These are phyloP conservation scores for Bolboschoenoplectus hybrid DNA, from an alignment of 202 grass and related monocot species.

Conservation along the genomic window DNA sequence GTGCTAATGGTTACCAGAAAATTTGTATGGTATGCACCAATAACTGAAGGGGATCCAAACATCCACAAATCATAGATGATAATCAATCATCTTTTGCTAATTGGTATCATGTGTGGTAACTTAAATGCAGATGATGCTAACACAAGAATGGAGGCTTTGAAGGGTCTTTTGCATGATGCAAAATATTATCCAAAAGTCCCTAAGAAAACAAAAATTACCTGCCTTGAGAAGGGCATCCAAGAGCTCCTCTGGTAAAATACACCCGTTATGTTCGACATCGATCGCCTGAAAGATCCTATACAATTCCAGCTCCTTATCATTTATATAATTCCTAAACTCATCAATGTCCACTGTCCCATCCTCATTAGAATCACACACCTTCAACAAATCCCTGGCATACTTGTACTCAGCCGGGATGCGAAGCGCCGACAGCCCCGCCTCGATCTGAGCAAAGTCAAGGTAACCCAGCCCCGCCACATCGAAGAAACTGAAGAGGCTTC, in stretches of 20 bases:
- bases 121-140: not conserved
- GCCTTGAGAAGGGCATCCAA: slow-evolving; percentile 85
- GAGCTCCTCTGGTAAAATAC: slow-evolving; percentile 87
- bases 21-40: not conserved
- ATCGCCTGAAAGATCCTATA: slow-evolving; percentile 92
- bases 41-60: not conserved
- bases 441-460: slow-evolving; percentile 75
- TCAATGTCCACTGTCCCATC: slow-evolving; percentile 76
- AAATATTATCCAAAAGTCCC: not conserved
- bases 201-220: slow-evolving; percentile 53
- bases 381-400: slow-evolving; percentile 76
- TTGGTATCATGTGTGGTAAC: not conserved
- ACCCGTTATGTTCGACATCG: slow-evolving; percentile 91
- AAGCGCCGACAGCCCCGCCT: slow-evolving; percentile 54
- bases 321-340: slow-evolving; percentile 79
- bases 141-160: not conserved
- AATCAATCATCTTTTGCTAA: not conserved
- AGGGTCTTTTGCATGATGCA: not conserved
- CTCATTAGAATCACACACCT: slow-evolving; percentile 64
- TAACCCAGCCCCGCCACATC: slow-evolving; percentile 59
- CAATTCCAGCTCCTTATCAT: slow-evolving; percentile 88
- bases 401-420: slow-evolving; percentile 45
- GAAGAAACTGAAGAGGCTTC: slow-evolving; percentile 75
- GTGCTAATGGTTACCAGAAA: not conserved
- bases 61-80: not conserved